These are phyloP conservation scores for Colletotrichum simmondsii DNA, from an alignment of 2,329 filamentous ascomycete genomes.

Conservation along the genomic window DNA sequence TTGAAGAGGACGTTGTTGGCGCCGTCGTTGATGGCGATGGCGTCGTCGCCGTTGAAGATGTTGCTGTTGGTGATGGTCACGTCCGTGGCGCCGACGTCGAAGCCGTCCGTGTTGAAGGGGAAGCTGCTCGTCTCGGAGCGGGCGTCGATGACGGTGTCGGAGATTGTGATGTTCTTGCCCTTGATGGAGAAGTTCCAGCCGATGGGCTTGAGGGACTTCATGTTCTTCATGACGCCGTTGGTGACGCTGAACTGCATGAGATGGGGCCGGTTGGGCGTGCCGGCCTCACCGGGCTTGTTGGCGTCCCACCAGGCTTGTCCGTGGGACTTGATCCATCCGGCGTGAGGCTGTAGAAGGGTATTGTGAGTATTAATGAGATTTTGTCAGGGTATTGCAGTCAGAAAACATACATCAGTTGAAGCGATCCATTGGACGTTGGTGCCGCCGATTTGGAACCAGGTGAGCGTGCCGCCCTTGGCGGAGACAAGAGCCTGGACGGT, in stretches of 20 bases:
- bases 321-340: constrained; percentile 57
- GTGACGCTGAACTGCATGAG: constrained; percentile 50
- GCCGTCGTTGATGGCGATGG: constrained; percentile 50
- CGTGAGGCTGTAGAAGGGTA: constrained; percentile 25
- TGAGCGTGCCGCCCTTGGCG: constrained; percentile 42
- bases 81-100: constrained; percentile 45
- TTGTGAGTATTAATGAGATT: background rate
- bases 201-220: constrained; percentile 55
- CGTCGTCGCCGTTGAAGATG: constrained; percentile 56
- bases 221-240: constrained; percentile 48
- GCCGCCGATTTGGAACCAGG: constrained; percentile 51
- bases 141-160: constrained; percentile 52
- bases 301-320: constrained; percentile 58
- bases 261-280: constrained; percentile 51
- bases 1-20: constrained; percentile 51
- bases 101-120: constrained; percentile 54
- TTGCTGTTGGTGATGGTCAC: constrained; percentile 42
- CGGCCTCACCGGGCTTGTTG: constrained; percentile 50
- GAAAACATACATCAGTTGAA: constrained; percentile 44
- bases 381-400: background rate
- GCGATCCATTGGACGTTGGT: constrained; percentile 45
- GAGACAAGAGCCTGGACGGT: constrained; percentile 48
- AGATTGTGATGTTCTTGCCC: constrained; percentile 52
- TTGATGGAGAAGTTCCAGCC: constrained; percentile 52
- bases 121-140: constrained; percentile 46